Conservation (phyloP, 257 asterid genomes). For the Nicotiana knightiana region DNA sequence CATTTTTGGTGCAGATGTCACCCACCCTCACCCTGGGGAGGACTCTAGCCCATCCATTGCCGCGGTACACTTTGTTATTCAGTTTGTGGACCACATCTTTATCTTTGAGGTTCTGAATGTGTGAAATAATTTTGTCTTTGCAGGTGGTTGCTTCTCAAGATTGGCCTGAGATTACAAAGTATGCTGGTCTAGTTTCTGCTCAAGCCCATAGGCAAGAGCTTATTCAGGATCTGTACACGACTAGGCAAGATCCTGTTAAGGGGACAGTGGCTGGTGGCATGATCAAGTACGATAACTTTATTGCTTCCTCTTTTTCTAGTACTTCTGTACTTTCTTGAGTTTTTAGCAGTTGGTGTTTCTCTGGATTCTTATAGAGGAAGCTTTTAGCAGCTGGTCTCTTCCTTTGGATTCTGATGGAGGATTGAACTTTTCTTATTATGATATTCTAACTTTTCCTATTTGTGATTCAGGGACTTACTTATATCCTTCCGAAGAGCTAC, state of each 20-base stretch:
- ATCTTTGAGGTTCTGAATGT: background rate
- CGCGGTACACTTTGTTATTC: constrained; percentile 42
- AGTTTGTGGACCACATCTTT: background rate
- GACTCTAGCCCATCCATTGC: constrained; percentile 99
- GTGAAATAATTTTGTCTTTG: constrained; percentile 8
- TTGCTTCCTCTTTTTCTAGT: background rate
- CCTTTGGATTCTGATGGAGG: background rate
- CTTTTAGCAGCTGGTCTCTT: background rate
- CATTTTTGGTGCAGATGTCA: constrained; percentile 97
- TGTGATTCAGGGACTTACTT: constrained; percentile 62
- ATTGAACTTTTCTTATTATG: background rate
- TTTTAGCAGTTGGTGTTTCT: background rate
- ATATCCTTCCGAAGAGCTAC: constrained; percentile 87
- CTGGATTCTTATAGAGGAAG: background rate
- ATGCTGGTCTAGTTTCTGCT: constrained; percentile 94
- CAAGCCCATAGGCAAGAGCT: constrained; percentile 98
- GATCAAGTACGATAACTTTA: constrained; percentile 55
- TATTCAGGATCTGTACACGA: constrained; percentile 75
- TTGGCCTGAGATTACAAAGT: constrained; percentile 94
- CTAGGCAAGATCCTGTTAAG: constrained; percentile 78
- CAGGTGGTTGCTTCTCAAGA: constrained; percentile 99
- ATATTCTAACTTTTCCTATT: background rate
- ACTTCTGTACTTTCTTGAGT: background rate
- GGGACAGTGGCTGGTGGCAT: constrained; percentile 90
- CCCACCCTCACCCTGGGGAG: constrained; percentile 99